Percentiles rank a stretch among this genome's conserved stretches.
Conservation (phyloP, 1,284 basidiomycete species). For the Psilocybe mexicana region DNA sequence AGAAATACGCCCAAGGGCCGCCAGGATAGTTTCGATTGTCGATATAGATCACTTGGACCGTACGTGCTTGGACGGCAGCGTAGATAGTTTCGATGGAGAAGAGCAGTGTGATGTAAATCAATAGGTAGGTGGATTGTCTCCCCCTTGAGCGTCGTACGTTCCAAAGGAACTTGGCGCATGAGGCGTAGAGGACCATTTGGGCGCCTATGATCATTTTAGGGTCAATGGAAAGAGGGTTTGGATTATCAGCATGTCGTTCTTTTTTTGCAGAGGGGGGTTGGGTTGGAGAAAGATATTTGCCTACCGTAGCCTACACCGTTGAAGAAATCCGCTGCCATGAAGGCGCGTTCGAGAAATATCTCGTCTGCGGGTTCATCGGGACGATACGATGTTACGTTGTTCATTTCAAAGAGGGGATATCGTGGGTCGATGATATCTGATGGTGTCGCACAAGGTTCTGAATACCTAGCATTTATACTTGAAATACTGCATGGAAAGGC, state of each 20-base stretch:
- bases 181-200: no score
- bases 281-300: background rate
- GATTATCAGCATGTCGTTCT: no score
- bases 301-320: slow-evolving; percentile 34
- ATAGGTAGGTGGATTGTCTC: background rate
- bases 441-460: no score
- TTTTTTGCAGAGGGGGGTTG: no score
- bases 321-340: slow-evolving; percentile 38
- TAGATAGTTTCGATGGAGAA: slow-evolving; percentile 41
- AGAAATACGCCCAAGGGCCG: slow-evolving; percentile 43
- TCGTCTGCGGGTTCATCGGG: slow-evolving; percentile 21
- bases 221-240: no score
- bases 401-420: no score
- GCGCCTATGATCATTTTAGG: background rate
- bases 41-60: slow-evolving; percentile 43
- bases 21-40: slow-evolving; percentile 46
- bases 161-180: no score
- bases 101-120: slow-evolving; percentile 38
- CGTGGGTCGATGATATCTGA: no score
- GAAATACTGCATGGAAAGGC: no score
- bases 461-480: no score
- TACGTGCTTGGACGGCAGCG: slow-evolving; percentile 37
- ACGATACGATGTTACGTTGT: slow-evolving; percentile 10
- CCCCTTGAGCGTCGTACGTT: no score
- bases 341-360: slow-evolving; percentile 38